Percentiles rank a stretch among this genome's conserved stretches.
Evolutionary conservation across 1,139 yeast genomes (phyloP).

Genomic region (Pichia norvegensis): DNA sequence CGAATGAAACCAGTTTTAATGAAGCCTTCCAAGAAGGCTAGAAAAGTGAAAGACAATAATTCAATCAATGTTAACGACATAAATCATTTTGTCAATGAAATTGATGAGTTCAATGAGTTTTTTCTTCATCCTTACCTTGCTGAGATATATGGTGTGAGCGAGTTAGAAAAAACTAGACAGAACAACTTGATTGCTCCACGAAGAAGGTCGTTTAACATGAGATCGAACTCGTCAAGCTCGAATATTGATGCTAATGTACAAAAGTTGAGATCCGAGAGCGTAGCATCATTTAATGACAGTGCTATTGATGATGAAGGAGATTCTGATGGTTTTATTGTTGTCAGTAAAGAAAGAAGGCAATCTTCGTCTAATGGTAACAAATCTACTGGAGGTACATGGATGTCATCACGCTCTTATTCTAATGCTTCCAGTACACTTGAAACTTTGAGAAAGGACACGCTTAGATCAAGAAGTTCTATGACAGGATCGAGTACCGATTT

Average conservation of each 20-base stretch:
- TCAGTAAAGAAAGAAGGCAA: conserved; percentile 17
- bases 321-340: conserved; percentile 14
- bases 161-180: conserved; percentile 40
- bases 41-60: background rate
- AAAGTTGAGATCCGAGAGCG: background rate
- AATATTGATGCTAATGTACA: background rate
- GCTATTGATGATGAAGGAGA: conserved; percentile 21
- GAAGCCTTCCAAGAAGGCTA: background rate
- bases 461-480: conserved; percentile 2
- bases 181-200: background rate
- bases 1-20: background rate
- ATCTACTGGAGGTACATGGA: background rate
- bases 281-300: conserved; percentile 11
- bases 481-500: background rate
- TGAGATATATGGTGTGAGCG: conserved; percentile 16
- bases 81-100: conserved; percentile 31
- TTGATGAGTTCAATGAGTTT: conserved; percentile 36
- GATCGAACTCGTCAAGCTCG: background rate
- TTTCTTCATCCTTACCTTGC: conserved; percentile 38
- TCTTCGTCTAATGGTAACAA: conserved; percentile 3
- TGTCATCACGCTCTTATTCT: conserved; percentile 1
- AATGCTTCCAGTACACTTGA: background rate
- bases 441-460: background rate
- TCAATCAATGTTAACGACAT: conserved; percentile 16
- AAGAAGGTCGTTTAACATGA: conserved; percentile 1